phyloP scores from a whole-genome alignment of 106 monocot species.

The Dendrobium officinale region DNA sequence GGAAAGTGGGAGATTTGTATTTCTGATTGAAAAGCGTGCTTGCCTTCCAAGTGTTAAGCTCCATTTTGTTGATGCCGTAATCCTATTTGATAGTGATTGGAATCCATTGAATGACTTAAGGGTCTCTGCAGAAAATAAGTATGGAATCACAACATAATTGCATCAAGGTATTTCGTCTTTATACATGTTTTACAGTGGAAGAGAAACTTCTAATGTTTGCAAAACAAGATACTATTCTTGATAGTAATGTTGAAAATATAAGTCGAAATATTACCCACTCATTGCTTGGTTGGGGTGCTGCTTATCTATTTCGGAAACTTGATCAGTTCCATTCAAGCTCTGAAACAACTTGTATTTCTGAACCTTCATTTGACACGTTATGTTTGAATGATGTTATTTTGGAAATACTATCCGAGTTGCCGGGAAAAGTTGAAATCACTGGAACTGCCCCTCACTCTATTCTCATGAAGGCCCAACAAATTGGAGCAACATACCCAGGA shows the following conservation, averaged over 20 bases:
- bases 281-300: conserved; percentile 82
- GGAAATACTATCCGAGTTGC: conserved; percentile 32
- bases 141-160: conserved; percentile 42
- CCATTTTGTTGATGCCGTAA: conserved; percentile 74
- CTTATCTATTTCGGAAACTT: conserved; percentile 48
- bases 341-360: conserved; percentile 11
- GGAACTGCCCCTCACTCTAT: conserved; percentile 11
- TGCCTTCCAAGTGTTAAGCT: conserved; percentile 80
- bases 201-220: conserved; percentile 70
- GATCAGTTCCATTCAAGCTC: conserved; percentile 47
- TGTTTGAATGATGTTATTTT: conserved; percentile 37
- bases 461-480: conserved; percentile 39
- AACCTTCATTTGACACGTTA: conserved; percentile 21
- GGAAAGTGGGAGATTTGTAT: conserved; percentile 70
- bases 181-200: conserved; percentile 74
- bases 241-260: conserved; percentile 47
- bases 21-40: conserved; percentile 82
- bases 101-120: conserved; percentile 81
- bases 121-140: conserved; percentile 67
- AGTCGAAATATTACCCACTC: conserved; percentile 50
- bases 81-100: conserved; percentile 90
- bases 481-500: conserved; percentile 55
- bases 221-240: conserved; percentile 51
- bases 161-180: conserved; percentile 69
- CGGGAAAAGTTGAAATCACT: conserved; percentile 7